phyloP scores from a whole-genome alignment of 306 rosid genomes.

The Hippophae gyantsensis region DNA sequence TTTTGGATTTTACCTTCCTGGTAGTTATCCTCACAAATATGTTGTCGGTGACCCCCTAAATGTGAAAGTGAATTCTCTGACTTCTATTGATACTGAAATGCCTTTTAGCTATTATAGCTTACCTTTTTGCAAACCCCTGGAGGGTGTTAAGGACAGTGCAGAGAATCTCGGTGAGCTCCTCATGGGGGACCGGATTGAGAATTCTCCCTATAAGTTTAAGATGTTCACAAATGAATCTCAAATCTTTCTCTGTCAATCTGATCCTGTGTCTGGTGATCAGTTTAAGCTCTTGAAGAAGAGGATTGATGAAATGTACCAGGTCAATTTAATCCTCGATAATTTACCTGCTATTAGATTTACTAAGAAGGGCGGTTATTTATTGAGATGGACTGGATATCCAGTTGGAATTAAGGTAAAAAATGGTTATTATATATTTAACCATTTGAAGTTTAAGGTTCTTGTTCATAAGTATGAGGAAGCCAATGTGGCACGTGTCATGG shows the following conservation, averaged over 20 bases:
- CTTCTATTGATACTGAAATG: slow-evolving; percentile 86
- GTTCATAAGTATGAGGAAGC: slow-evolving; percentile 86
- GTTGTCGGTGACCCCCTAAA: slow-evolving; percentile 38
- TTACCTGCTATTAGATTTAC: slow-evolving; percentile 86
- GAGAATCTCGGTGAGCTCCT: slow-evolving; percentile 99
- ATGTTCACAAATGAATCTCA: slow-evolving; percentile 61
- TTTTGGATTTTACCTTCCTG: slow-evolving; percentile 76
- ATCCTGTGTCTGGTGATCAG: slow-evolving; percentile 46
- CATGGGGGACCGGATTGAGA: slow-evolving; percentile 96
- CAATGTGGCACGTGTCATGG: slow-evolving; percentile 82
- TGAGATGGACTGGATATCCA: slow-evolving; percentile 88
- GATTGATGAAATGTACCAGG: slow-evolving; percentile 96
- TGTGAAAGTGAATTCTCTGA: slow-evolving; percentile 84
- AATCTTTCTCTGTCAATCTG: slow-evolving; percentile 55
- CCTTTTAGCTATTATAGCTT: slow-evolving; percentile 89
- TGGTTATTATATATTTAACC: slow-evolving; percentile 74
- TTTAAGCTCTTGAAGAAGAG: slow-evolving; percentile 71
- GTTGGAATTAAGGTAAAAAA: slow-evolving; percentile 83
- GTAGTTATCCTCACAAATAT: slow-evolving; percentile 81
- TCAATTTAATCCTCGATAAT: slow-evolving; percentile 54
- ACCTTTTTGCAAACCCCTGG: slow-evolving; percentile 68
- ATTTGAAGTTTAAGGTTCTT: slow-evolving; percentile 78
- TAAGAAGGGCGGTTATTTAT: slow-evolving; percentile 57
- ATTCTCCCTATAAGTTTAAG: slow-evolving; percentile 70
- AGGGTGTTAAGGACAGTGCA: slow-evolving; percentile 81